These are phyloP conservation scores for Candida golubevii DNA, from an alignment of 805 yeast genomes.

Conservation along the genomic window DNA sequence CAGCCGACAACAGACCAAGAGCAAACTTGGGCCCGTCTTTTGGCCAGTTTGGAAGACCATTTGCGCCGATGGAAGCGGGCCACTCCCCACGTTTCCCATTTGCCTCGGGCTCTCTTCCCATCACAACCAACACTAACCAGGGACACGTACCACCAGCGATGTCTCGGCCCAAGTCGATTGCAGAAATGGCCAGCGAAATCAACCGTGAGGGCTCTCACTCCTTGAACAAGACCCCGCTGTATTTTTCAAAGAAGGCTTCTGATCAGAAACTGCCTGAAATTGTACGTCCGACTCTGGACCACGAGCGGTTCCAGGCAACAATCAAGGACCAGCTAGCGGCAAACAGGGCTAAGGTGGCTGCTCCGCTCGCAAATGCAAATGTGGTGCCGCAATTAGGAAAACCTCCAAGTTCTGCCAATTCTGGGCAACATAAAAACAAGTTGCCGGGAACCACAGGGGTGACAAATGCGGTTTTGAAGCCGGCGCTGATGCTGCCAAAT, in stretches of 20 bases:
- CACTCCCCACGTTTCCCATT: neutral
- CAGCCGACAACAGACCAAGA: constrained; percentile 48
- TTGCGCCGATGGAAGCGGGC: neutral
- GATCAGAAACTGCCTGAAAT: neutral
- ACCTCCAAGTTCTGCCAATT: constrained; percentile 5
- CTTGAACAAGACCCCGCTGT: constrained; percentile 23
- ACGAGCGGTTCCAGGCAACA: constrained; percentile 12
- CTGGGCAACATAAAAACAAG: neutral
- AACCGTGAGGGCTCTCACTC: constrained; percentile 25
- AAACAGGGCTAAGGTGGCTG: constrained; percentile 29
- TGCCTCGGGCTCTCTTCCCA: neutral
- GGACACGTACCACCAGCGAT: neutral
- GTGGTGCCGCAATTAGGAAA: constrained; percentile 6
- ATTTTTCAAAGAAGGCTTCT: constrained; percentile 22
- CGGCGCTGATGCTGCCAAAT: neutral
- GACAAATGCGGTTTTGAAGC: neutral
- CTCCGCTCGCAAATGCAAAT: constrained; percentile 6
- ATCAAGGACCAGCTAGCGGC: constrained; percentile 48
- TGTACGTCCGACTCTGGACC: neutral
- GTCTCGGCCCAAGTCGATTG: constrained; percentile 33
- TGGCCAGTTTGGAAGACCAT: constrained; percentile 6
- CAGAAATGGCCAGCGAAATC: constrained; percentile 40
- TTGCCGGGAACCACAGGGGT: neutral
- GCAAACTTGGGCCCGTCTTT: constrained; percentile 23
- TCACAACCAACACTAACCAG: neutral